A percentile compares a stretch with the other conserved stretches of the same genome.
These are phyloP conservation scores for Eutrema japonicum DNA, from an alignment of 345 rosid genomes.

Conservation along the genomic window DNA sequence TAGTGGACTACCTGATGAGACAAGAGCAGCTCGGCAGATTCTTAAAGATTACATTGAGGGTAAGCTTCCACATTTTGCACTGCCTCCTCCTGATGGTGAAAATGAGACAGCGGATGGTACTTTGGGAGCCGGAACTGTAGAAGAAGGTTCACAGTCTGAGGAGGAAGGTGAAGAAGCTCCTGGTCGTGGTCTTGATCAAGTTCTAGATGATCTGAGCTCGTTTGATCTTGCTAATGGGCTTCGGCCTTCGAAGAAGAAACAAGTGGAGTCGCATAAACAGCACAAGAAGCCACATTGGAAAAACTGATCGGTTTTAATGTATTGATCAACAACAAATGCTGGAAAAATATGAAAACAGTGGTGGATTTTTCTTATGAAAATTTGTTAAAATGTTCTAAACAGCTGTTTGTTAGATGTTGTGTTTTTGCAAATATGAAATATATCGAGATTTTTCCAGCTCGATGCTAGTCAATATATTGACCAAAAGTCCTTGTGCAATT, in stretches of 20 bases:
- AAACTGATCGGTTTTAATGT: too few species aligned
- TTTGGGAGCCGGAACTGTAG: constrained; percentile 38
- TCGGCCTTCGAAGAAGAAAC: too few species aligned
- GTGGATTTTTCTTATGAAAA: background rate
- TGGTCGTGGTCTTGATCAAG: constrained; percentile 52
- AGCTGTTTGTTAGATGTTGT: constrained; percentile 9
- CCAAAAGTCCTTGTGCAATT: background rate
- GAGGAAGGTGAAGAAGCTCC: constrained; percentile 42
- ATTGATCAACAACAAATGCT: too few species aligned
- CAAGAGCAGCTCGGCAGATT: constrained; percentile 82
- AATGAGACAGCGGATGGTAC: constrained; percentile 31
- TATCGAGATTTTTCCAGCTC: background rate
- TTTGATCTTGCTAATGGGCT: constrained; percentile 78
- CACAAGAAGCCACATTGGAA: too few species aligned
- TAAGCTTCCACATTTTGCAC: constrained; percentile 72
- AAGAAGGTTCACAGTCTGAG: constrained; percentile 49
- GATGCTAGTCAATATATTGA: background rate
- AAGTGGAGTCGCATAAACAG: too few species aligned
- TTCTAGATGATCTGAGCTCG: constrained; percentile 71
- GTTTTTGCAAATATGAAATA: constrained; percentile 12
- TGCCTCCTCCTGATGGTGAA: constrained; percentile 63
- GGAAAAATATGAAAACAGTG: constrained; percentile 2
- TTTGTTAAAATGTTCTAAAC: background rate
- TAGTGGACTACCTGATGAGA: constrained; percentile 96
- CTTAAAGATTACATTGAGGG: constrained; percentile 86